A percentile compares a stretch with the other conserved stretches of the same genome.
These are phyloP conservation scores for Talaromyces amestolkiae DNA, from an alignment of 2,329 filamentous ascomycete species.

Conservation along the genomic window DNA sequence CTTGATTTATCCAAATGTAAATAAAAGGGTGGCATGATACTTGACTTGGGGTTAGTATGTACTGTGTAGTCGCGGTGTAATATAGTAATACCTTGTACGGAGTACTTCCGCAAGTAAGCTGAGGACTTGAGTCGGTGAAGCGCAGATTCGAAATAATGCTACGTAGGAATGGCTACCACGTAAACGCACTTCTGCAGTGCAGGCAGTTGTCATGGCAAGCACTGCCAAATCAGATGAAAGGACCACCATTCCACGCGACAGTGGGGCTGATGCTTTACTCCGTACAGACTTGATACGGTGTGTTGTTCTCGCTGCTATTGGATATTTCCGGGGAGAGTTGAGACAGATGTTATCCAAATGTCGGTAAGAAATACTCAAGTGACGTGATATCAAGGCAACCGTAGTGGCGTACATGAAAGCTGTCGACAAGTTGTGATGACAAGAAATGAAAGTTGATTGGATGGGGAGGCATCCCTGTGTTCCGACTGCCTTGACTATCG, in stretches of 20 bases:
- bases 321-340: background rate
- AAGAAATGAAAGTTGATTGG: conserved; percentile 6
- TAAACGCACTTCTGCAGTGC: background rate
- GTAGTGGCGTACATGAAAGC: background rate
- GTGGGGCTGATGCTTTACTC: conserved; percentile 10
- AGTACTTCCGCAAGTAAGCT: too few species aligned
- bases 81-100: too few species aligned
- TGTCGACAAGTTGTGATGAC: too few species aligned
- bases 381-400: background rate
- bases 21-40: background rate
- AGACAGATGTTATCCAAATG: background rate
- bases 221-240: background rate
- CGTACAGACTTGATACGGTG: background rate
- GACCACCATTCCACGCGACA: conserved; percentile 19
- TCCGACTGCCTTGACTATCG: background rate
- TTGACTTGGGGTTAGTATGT: background rate
- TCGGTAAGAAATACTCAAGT: background rate
- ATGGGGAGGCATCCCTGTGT: conserved; percentile 12
- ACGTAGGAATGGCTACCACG: background rate
- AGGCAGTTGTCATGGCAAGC: conserved; percentile 12
- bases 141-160: background rate
- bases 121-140: background rate
- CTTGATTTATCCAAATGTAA: background rate
- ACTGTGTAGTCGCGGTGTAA: too few species aligned
- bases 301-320: background rate